Base-by-base conservation (phyloP, 805 yeast genomes). In the Kodamaea lidongshanica region DNA sequence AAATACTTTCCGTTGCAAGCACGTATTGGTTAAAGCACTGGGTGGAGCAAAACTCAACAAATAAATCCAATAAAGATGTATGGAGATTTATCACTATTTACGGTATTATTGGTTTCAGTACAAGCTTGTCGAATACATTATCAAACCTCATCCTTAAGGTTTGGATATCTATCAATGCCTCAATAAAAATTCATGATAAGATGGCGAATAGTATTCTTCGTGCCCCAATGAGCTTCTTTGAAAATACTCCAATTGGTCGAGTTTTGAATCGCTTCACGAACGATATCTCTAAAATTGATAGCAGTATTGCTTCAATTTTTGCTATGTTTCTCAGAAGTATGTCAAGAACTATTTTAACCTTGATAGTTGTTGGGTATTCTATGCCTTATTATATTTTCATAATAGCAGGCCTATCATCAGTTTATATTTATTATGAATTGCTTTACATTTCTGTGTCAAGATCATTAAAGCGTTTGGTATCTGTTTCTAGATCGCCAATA, bases 191-290 rank as follows among this genome's bases (percentile, higher is more conserved):
- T 26, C 58, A 53, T 26, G 50, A 49, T 27, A 41, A 38, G 14
- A 48, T 53, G 55, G 52, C 50, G 7, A 28, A 39, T 8, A 38
- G 49, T 8, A 47, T 53, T 3, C 43, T 53, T 37, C 38, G 48
- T 19, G 44, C 56, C 1, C 56, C 58, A 3, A 52, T 53, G 57
- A 39, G 48, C 1, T 53, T 49, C 35, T 53, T 53, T 24, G 58
- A 53, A 28, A 49, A 50, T 12, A 52, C 56, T 1, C 58, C 58
- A 4, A 41, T 50, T 19, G 58, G 57, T 3, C 28, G 58, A 30
- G 48, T 53, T 12, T 39, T 53, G 48, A 53, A 53, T 33, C 30
- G 58, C 12, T 53, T 52, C 30, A 40, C 57, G 7, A 48, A 45
- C 25, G 58, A 53, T 19, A 42, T 52, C 7, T 42, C 43, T n/a